phyloP scores from a whole-genome alignment of 2,329 filamentous ascomycete genomes.

The Emergomyces orientalis region DNA sequence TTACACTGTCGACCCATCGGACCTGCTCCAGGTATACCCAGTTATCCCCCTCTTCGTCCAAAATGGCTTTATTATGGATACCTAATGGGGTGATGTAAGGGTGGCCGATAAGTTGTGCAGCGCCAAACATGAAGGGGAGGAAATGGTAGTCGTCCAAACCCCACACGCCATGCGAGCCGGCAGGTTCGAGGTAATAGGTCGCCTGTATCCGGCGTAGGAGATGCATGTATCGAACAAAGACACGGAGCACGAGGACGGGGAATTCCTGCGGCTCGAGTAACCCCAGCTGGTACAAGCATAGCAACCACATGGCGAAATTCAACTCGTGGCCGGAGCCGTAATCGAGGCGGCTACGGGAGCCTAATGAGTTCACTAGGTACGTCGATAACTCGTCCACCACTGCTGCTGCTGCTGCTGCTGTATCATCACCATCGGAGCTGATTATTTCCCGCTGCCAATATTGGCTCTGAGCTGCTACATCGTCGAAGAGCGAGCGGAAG shows the following conservation, averaged over 20 bases:
- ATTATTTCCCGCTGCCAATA: slow-evolving; percentile 36
- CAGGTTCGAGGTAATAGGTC: slow-evolving; percentile 93
- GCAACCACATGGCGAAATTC: slow-evolving; percentile 92
- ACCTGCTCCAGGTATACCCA: slow-evolving; percentile 92
- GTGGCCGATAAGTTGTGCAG: slow-evolving; percentile 79
- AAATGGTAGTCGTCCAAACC: slow-evolving; percentile 97
- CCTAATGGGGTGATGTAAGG: slow-evolving; percentile 66
- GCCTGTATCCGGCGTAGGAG: slow-evolving; percentile 83
- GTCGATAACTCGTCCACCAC: slow-evolving; percentile 63
- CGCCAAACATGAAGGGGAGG: slow-evolving; percentile 87
- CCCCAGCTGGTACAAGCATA: slow-evolving; percentile 78
- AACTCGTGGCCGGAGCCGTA: slow-evolving; percentile 96
- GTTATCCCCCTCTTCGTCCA: slow-evolving; percentile 76
- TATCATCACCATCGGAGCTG: slow-evolving; percentile 22
- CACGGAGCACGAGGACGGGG: slow-evolving; percentile 60
- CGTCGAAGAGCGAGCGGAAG: slow-evolving; percentile 69
- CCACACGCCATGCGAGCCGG: slow-evolving; percentile 96
- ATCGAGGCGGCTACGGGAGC: slow-evolving; percentile 79
- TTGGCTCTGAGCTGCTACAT: slow-evolving; percentile 32
- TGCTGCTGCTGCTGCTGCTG: slow-evolving; percentile 13
- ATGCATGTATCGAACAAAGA: slow-evolving; percentile 73
- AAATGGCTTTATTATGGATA: slow-evolving; percentile 78
- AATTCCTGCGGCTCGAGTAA: slow-evolving; percentile 59
- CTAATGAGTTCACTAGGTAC: slow-evolving; percentile 77
- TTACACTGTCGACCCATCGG: slow-evolving; percentile 87